Conservation (phyloP, 768 basidiomycete genomes). For the Termitomyces sp. region DNA sequence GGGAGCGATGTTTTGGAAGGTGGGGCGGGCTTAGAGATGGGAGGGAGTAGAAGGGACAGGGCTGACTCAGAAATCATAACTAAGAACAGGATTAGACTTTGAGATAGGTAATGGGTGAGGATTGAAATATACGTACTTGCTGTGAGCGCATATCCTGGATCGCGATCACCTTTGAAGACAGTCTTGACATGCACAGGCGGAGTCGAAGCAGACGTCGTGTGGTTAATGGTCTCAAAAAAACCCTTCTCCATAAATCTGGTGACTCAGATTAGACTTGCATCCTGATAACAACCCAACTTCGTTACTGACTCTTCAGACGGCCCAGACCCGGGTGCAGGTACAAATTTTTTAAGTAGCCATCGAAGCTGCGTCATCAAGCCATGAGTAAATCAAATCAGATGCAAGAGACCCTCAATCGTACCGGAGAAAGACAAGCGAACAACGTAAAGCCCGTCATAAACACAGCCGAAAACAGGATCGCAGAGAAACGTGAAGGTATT, state of each 20-base stretch:
- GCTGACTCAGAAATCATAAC: slow-evolving; percentile 80
- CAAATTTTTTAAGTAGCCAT: slow-evolving; percentile 44
- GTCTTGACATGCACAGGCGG: slow-evolving; percentile 50
- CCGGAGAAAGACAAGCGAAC: slow-evolving; percentile 31
- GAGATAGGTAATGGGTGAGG: slow-evolving; percentile 3
- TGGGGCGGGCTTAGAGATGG: slow-evolving; percentile 16
- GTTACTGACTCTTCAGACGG: slow-evolving; percentile 57
- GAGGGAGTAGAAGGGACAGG: slow-evolving; percentile 56
- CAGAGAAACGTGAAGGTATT: slow-evolving; percentile 31
- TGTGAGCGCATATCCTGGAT: slow-evolving; percentile 68
- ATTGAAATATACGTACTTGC: slow-evolving; percentile 32
- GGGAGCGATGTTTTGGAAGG: slow-evolving; percentile 22
- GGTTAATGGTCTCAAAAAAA: slow-evolving; percentile 56
- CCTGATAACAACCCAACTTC: neutral
- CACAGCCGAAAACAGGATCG: slow-evolving; percentile 31
- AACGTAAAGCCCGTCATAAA: slow-evolving; percentile 27
- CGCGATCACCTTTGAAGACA: slow-evolving; percentile 59
- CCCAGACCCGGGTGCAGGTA: slow-evolving; percentile 53
- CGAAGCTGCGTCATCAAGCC: slow-evolving; percentile 36
- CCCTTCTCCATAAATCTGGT: slow-evolving; percentile 54
- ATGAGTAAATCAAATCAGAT: neutral
- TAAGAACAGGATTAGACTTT: slow-evolving; percentile 18
- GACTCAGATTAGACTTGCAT: neutral
- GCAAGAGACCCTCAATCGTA: slow-evolving; percentile 18
- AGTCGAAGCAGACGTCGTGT: slow-evolving; percentile 54